Evolutionary conservation across 768 basidiomycete genomes (phyloP), one percentile per base, ranked within the genome.

Genomic region (Rhizopogon rudus): DNA sequence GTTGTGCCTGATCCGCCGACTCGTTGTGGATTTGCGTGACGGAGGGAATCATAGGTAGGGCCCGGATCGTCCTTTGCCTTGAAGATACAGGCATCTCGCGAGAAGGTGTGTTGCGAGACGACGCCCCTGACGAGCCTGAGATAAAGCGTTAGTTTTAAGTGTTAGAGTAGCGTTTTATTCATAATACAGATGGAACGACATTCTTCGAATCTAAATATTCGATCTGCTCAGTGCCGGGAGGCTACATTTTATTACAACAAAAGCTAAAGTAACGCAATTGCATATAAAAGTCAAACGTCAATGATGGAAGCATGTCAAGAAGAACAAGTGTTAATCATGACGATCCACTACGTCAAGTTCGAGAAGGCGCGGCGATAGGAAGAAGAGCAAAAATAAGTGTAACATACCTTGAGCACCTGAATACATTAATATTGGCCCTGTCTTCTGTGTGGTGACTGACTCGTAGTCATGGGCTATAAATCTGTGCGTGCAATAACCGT

Each of bases 1-100:
- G 75, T 13, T 71, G 70, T 7, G 20, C 16, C 5, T 55, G 66
- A 58, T 22, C 22, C 75, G 74, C 64, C 79, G 77, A 49, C 67
- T 67, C 58, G 50, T 64, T 62, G 64, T 81, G 83, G 13, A 83
- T 70, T 58, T 82, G 81, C 64, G 78, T 72, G 48, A 82, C 76
- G 20, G 75, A 73, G 25, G 86, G 83, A 5, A 83, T 81, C 64
- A 81, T 71, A 55, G 86, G 82, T 74, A 87, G 80, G 1, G 82
- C 63, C 61, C 86, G 87, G 20, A 76, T 62, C 7, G 81, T 72
- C 39, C 86, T 75, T 57, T 69, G 84, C 71, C 71, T 79, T 31
- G 76, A 75, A 1, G 76, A 77, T 1, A 75, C 74, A 35, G 76
- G 72, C 59, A 70, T 68, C 54, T 77, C 76, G 31, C 75, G 74